Base-by-base conservation (phyloP, 176 grass and related monocot species). In the Oryza officinalis region DNA sequence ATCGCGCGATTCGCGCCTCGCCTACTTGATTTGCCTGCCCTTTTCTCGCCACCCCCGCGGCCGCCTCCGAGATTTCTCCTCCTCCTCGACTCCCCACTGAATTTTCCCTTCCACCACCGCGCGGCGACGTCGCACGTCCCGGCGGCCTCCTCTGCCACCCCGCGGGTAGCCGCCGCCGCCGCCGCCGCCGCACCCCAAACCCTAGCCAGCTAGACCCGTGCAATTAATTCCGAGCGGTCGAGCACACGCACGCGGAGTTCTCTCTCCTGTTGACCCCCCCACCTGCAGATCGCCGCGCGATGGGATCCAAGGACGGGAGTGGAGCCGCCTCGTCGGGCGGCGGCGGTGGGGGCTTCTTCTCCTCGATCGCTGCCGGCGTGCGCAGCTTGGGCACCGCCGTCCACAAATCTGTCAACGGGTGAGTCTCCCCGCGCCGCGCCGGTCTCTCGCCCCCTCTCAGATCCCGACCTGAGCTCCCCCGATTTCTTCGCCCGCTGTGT, bases 331-430 rank as follows among this genome's bases (percentile, higher is more conserved):
- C 86, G 12, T 88, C 79, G 1, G 69, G 69, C 7, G 35, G 69
- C 5, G 33, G 33, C 37, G 73, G 90, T 23, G 82, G 86, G 72
- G 81, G 93, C 1, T 92, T 96, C 74, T 94, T 99, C 78, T 89
- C 86, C 3, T 81, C 86, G 63, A 78, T 96, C n/a, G 61, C 88
- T 61, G 79, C 80, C 17, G 78, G 79, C 60, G 60, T 98, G 69
- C 88, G 80, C 74, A 94, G 70, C 83, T 96, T 40, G 87, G 84
- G 96, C 31, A 90, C 20, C 11, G 91, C 91, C 80, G 80, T 99
- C 49, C 91, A 92, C 60, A 99, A 96, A 73, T 96, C 96, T 7
- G 93, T 99, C 61, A 99, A 99, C 85, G 96, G 96, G 96, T 99
- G 75, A 82, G 69, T 76, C 77, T 64, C 26, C 31, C n/a, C 33